Conservation (phyloP, 1,284 basidiomycete genomes). For the Cystobasidium sp. region DNA sequence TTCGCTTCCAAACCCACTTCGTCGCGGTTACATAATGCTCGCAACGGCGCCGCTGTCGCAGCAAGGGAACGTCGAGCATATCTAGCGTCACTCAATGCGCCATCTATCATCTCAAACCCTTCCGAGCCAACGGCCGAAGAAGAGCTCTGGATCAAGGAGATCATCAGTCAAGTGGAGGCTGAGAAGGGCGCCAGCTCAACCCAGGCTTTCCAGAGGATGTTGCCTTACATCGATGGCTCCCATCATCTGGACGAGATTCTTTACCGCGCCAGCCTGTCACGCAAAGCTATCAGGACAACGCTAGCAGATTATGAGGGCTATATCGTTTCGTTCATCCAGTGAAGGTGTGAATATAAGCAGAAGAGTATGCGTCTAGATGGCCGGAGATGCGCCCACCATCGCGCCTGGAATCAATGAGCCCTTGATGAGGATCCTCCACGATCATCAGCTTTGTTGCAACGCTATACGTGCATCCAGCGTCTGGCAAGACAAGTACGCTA, state of each 20-base stretch:
- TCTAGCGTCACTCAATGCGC: conserved; percentile 31
- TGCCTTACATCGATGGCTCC: conserved; percentile 66
- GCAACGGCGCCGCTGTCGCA: background rate
- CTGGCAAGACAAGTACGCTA: no score
- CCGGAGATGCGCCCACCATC: no score
- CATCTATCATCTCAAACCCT: conserved; percentile 38
- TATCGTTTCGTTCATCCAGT: conserved; percentile 47
- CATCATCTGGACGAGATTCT: conserved; percentile 53
- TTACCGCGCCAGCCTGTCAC: conserved; percentile 47
- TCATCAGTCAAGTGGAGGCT: conserved; percentile 26
- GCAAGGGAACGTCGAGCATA: conserved; percentile 12
- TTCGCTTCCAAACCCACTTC: conserved; percentile 25
- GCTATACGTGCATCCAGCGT: no score
- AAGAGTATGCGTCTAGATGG: background rate
- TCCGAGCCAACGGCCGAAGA: conserved; percentile 35
- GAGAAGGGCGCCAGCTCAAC: conserved; percentile 19
- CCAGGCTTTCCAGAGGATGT: conserved; percentile 39
- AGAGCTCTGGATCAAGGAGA: conserved; percentile 35
- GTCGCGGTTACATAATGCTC: conserved; percentile 5
- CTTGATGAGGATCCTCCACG: no score
- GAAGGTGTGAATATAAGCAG: background rate
- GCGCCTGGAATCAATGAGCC: no score
- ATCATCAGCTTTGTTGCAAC: no score
- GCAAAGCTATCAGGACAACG: conserved; percentile 46
- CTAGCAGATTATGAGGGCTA: conserved; percentile 48